phyloP scores from a whole-genome alignment of 371 early-diverging fungal genomes.

The Mucor mucedo region DNA sequence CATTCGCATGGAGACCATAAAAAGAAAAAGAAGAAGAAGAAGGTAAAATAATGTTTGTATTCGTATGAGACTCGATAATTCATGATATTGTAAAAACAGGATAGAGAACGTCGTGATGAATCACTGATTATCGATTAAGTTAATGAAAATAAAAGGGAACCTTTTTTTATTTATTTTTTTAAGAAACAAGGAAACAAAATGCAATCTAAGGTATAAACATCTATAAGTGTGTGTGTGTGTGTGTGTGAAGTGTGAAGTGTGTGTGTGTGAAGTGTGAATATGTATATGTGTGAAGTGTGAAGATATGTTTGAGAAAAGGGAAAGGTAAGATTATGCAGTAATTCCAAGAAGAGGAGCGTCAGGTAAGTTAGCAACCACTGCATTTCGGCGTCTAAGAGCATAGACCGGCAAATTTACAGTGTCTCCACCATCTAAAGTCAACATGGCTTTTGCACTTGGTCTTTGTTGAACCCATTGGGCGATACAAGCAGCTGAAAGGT shows the following conservation, averaged over 20 bases:
- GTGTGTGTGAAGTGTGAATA: background rate
- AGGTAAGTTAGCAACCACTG: conserved; percentile 43
- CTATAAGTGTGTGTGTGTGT: conserved; percentile 1
- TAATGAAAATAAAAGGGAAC: background rate
- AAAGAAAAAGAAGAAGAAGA: conserved; percentile 67
- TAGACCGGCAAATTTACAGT: conserved; percentile 44
- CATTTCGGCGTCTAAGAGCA: conserved; percentile 49
- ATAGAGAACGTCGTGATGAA: conserved; percentile 12
- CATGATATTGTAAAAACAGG: background rate
- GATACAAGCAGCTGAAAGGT: conserved; percentile 34
- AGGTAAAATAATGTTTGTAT: conserved; percentile 32
- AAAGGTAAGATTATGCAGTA: conserved; percentile 18
- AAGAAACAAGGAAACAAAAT: conserved; percentile 1
- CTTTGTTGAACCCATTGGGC: conserved; percentile 34
- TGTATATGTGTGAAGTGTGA: background rate
- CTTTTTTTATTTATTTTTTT: background rate
- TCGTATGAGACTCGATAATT: background rate
- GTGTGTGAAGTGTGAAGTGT: background rate
- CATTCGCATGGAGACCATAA: conserved; percentile 57
- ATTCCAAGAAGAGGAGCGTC: conserved; percentile 36
- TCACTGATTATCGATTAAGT: conserved; percentile 2
- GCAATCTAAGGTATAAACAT: conserved; percentile 4
- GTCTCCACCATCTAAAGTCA: conserved; percentile 43
- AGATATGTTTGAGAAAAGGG: background rate
- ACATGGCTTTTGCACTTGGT: conserved; percentile 36